Evolutionary conservation across 73 alveolate species (phyloP).

Genomic region (Paramecium biaurelia): DNA sequence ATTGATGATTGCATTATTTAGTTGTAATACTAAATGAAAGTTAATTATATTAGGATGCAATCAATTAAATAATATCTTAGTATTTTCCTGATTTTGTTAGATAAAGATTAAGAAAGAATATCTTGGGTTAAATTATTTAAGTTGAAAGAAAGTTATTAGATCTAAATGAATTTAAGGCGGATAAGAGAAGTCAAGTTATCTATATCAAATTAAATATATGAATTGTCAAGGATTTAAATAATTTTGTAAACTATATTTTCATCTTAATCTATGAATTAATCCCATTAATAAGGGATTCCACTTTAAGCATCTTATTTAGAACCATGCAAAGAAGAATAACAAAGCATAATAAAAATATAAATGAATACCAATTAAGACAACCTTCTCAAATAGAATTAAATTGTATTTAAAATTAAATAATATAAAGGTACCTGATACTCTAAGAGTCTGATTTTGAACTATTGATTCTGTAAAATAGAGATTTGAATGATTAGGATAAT

Average conservation of each 20-base stretch:
- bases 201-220: conserved; percentile 3
- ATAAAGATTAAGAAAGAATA: not conserved
- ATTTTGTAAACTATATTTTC: not conserved
- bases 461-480: not conserved
- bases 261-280: not conserved
- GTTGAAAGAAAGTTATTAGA: not conserved
- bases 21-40: not conserved
- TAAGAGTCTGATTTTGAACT: not conserved
- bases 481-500: not conserved
- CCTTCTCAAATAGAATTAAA: not conserved
- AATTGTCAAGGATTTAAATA: conserved; percentile 33
- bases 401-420: not conserved
- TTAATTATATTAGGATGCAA: not conserved
- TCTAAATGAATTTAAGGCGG: not conserved
- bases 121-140: not conserved
- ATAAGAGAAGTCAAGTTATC: not conserved
- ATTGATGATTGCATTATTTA: not conserved
- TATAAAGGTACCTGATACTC: not conserved
- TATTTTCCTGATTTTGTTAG: not conserved
- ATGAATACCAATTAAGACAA: not conserved
- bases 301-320: not conserved
- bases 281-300: not conserved
- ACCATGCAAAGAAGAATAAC: not conserved
- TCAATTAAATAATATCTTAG: not conserved
- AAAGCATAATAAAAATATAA: not conserved